Evolutionary conservation across 2,329 filamentous ascomycete genomes (phyloP), one percentile per base, ranked within the genome.

Genomic region (Aspergillus brunneoviolaceus): DNA sequence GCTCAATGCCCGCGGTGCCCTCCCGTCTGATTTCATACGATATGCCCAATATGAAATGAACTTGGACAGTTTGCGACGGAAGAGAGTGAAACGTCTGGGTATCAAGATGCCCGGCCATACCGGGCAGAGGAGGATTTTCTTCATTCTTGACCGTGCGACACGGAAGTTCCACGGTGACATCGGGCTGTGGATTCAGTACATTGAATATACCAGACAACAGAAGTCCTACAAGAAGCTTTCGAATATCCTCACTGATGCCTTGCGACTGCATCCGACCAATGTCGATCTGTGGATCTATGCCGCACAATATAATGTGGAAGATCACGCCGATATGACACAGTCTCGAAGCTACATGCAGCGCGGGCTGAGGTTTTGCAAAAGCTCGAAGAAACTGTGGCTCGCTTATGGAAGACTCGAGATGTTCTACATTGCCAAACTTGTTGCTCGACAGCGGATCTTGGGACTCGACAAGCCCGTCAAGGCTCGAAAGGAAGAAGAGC

Each of bases 331-430:
- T 76, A 96, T 98, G 86, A 89, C 87, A 25, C 88, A 89, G 49
- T 92, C 94, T 2, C 81, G 95, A 62, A 89, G 87, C 51, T 90
- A 95, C 82, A 84, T 99, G 92, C 85, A 96, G 82, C 84, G 94
- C 63, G 95, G 93, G 0, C 85, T 96, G 71, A 84, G 95, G 48
- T 98, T 99, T 76, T 97, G 93, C 79, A 91, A 88, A 55, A 85
- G 81, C 52, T 88, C 89, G 51, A 86, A 82, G 64, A 81, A 82
- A 19, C 76, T 99, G 55, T 99, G 94, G 92, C 73, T 96, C 35
- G 91, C 96, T 77, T 98, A 97, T 73, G 89, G 90, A 9, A 89
- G 90, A 71, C 84, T 94, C 70, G 95, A 99, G 81, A 92, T 96
- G 87, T 89, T 95, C 63, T 98, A 96, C 82, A 82, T 98, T 58